phyloP scores from a whole-genome alignment of 495 filamentous ascomycete species.

The Podospora pseudopauciseta region DNA sequence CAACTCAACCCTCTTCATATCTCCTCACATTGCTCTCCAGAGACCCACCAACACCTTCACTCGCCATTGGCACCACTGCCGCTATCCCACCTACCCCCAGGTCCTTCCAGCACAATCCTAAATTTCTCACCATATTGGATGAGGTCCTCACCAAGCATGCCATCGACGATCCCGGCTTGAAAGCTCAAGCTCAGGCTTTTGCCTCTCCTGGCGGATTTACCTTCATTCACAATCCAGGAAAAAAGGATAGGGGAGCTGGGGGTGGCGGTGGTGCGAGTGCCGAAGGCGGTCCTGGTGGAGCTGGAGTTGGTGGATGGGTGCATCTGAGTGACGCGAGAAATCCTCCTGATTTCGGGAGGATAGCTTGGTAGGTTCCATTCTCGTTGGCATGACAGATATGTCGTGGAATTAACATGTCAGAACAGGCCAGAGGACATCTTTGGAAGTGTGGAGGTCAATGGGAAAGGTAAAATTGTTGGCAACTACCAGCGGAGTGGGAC shows the following conservation, averaged over 20 bases:
- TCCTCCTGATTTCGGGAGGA: constrained; percentile 85
- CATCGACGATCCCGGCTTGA: constrained; percentile 64
- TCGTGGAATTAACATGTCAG: background rate
- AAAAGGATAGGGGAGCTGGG: constrained; percentile 37
- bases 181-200: constrained; percentile 73
- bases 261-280: constrained; percentile 73
- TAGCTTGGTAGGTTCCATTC: constrained; percentile 54
- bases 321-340: constrained; percentile 81
- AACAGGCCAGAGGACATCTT: constrained; percentile 77
- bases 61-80: constrained; percentile 74
- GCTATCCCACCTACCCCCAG: constrained; percentile 71
- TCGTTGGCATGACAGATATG: background rate
- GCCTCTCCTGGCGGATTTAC: constrained; percentile 70
- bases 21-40: constrained; percentile 75
- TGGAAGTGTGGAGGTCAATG: constrained; percentile 84
- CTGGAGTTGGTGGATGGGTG: constrained; percentile 78
- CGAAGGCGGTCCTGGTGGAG: constrained; percentile 80
- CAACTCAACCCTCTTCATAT: constrained; percentile 41
- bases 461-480: constrained; percentile 62
- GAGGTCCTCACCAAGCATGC: constrained; percentile 68
- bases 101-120: constrained; percentile 71
- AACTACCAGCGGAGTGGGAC: constrained; percentile 65
- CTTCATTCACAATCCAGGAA: constrained; percentile 27
- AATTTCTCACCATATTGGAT: constrained; percentile 72
- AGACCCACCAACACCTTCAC: constrained; percentile 56